These are phyloP conservation scores for Volvox reticuliferus DNA, from an alignment of 139 green algal species.

Conservation along the genomic window DNA sequence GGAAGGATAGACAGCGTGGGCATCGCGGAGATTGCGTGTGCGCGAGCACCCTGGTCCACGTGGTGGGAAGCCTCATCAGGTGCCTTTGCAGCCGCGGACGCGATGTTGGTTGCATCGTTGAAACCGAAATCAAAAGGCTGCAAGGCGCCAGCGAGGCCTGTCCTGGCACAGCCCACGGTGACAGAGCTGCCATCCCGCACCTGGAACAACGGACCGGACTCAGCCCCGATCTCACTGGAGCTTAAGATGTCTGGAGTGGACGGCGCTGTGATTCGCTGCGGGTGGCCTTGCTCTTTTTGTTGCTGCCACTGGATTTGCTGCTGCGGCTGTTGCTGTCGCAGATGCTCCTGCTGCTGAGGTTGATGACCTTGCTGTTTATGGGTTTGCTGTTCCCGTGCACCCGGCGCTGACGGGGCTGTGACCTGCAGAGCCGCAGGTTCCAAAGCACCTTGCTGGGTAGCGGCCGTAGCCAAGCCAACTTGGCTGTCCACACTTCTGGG, in stretches of 20 bases:
- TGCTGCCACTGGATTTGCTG: background rate
- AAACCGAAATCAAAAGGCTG: too few relatives aligned
- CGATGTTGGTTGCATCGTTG: too few relatives aligned
- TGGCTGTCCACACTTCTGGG: too few relatives aligned
- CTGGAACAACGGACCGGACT: slow-evolving; percentile 1
- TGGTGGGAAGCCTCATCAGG: background rate
- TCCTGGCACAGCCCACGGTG: background rate
- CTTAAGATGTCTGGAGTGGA: background rate
- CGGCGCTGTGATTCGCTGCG: background rate
- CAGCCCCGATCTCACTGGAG: too few relatives aligned
- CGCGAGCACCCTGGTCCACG: too few relatives aligned
- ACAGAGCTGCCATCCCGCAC: background rate
- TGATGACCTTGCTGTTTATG: background rate
- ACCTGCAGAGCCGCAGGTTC: background rate
- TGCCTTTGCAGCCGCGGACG: background rate
- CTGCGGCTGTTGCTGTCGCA: background rate
- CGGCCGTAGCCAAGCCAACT: background rate
- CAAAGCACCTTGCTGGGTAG: background rate
- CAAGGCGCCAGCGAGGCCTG: background rate
- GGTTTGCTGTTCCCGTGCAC: background rate
- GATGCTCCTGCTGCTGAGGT: background rate
- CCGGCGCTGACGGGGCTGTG: background rate
- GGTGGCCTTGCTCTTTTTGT: background rate
- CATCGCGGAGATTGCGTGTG: background rate
- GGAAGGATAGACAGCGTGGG: background rate